Percentiles rank a stretch among this genome's conserved stretches.
phyloP scores from a whole-genome alignment of 768 basidiomycete genomes.

The Mrakia blollopis region DNA sequence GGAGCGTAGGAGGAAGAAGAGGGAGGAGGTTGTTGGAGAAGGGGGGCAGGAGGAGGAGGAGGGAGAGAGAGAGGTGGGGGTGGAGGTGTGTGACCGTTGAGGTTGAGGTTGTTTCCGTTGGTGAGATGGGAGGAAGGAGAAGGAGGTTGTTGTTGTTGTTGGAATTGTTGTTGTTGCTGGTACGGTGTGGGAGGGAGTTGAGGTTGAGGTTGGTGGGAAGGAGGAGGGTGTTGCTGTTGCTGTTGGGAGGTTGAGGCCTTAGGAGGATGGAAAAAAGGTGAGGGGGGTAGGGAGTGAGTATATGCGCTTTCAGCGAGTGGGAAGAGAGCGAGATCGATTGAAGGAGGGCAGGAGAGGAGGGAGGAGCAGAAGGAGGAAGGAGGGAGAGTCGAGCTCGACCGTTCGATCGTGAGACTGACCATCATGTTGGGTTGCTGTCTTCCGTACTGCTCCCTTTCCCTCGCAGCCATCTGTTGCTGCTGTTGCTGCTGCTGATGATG shows the following conservation, averaged over 20 bases:
- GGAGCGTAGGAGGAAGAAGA: background rate
- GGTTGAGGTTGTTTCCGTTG: background rate
- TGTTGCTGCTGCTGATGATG: constrained; percentile 7
- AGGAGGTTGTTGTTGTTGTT: background rate
- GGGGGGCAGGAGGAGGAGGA: background rate
- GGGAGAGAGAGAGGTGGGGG: background rate
- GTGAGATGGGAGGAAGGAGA: background rate
- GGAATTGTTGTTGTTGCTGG: background rate
- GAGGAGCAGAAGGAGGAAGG: background rate
- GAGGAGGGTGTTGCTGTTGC: background rate
- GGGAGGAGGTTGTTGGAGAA: too few species aligned
- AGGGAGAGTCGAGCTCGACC: too few species aligned
- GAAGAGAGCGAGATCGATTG: too few species aligned
- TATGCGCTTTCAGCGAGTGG: too few species aligned
- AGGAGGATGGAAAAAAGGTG: background rate
- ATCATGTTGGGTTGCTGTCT: background rate
- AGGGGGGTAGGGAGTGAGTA: background rate
- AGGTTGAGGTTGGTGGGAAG: background rate
- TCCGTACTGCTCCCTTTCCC: background rate
- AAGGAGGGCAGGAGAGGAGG: too few species aligned
- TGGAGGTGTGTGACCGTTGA: background rate
- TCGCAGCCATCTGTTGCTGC: background rate
- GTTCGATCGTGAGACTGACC: background rate
- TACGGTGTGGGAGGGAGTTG: background rate
- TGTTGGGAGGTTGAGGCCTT: background rate